These are phyloP conservation scores for Caryopteris hybrid DNA, from an alignment of 305 asterid species.

Conservation along the genomic window DNA sequence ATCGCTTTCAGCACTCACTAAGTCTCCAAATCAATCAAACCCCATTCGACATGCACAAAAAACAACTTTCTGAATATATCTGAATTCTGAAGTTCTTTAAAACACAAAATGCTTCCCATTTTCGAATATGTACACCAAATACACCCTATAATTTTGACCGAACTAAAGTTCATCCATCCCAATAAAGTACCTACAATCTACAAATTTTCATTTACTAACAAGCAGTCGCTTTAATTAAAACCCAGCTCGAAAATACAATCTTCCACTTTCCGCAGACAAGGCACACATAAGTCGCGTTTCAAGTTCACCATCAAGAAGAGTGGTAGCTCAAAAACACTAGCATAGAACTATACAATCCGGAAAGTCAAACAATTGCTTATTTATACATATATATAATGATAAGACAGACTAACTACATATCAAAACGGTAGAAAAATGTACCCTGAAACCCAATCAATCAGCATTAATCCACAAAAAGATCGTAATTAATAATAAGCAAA, in stretches of 20 bases:
- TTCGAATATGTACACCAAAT: not conserved
- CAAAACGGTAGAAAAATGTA: too few relatives aligned
- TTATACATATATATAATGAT: too few relatives aligned
- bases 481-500: not conserved
- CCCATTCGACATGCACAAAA: not conserved
- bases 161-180: not conserved
- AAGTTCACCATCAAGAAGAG: not conserved
- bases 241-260: not conserved
- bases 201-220: not conserved
- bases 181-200: not conserved
- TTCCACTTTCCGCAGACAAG: not conserved
- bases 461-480: not conserved
- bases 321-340: not conserved
- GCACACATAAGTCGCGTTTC: not conserved
- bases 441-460: not conserved
- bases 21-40: not conserved
- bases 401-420: too few relatives aligned
- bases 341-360: not conserved
- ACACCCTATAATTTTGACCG: not conserved
- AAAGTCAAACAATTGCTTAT: not conserved
- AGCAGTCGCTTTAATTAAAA: not conserved
- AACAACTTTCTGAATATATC: not conserved
- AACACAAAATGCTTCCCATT: not conserved
- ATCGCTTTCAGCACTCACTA: not conserved
- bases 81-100: not conserved